Conservation (phyloP, 108 stramenopile genomes). For the Skeletonema menzelii region DNA sequence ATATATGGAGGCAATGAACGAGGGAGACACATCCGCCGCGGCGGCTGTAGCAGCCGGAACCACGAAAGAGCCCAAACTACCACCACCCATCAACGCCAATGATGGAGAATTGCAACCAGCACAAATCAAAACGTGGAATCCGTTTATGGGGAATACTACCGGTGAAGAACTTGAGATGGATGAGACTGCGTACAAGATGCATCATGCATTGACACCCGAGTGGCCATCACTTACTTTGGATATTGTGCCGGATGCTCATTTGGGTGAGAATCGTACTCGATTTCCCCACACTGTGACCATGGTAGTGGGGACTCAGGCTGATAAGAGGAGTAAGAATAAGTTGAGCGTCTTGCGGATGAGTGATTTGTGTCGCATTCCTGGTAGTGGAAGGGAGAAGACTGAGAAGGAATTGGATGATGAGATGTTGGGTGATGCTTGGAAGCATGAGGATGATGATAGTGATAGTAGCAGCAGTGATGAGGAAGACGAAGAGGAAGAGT, state of each 20-base stretch:
- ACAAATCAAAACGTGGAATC: conserved; percentile 34
- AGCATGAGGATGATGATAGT: conserved; percentile 43
- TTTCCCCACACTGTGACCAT: conserved; percentile 90
- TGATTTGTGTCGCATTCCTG: conserved; percentile 74
- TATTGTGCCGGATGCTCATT: conserved; percentile 75
- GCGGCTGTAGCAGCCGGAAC: conserved; percentile 47
- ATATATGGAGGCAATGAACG: conserved; percentile 23
- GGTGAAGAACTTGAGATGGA: conserved; percentile 91
- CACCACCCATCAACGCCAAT: conserved; percentile 10
- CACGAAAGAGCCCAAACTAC: conserved; percentile 11
- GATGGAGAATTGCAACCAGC: conserved; percentile 2
- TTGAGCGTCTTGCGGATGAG: conserved; percentile 85
- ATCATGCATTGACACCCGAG: conserved; percentile 91
- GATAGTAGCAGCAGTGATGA: conserved; percentile 45
- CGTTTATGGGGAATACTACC: conserved; percentile 23
- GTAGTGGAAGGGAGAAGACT: conserved; percentile 49
- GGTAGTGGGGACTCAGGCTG: conserved; percentile 94
- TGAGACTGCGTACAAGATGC: conserved; percentile 96
- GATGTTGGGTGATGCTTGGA: conserved; percentile 86
- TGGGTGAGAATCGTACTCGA: conserved; percentile 82
- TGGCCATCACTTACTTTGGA: conserved; percentile 97
- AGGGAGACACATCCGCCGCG: conserved; percentile 22
- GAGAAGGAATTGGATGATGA: conserved; percentile 71
- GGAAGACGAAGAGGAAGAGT: conserved; percentile 82
- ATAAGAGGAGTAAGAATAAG: conserved; percentile 70